These are phyloP conservation scores for Fusarium pseudonygamai DNA, from an alignment of 2,329 filamentous ascomycete species.

Conservation along the genomic window DNA sequence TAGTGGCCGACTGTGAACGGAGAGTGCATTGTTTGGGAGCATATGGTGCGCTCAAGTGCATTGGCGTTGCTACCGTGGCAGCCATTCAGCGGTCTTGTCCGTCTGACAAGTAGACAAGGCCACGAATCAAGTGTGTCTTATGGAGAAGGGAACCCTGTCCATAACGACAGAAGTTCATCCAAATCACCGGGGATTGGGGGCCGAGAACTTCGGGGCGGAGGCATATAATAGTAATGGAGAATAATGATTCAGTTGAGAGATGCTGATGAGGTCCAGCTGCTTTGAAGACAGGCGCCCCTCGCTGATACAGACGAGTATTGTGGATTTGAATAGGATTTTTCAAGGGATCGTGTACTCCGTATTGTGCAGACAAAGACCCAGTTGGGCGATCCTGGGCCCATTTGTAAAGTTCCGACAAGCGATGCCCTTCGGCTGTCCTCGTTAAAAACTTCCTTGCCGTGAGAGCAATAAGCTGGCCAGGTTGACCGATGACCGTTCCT, in stretches of 20 bases:
- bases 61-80: constrained; percentile 37
- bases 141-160: constrained; percentile 17
- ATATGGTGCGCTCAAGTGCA: constrained; percentile 35
- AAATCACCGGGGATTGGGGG: constrained; percentile 33
- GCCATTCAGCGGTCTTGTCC: constrained; percentile 31
- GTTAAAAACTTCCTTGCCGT: background rate
- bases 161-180: constrained; percentile 18
- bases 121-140: constrained; percentile 31
- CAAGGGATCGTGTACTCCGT: background rate
- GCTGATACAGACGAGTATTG: constrained; percentile 9
- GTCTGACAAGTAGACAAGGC: constrained; percentile 34
- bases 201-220: constrained; percentile 27
- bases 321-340: background rate
- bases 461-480: background rate
- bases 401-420: background rate
- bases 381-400: background rate
- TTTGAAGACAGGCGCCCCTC: background rate
- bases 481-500: background rate
- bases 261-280: background rate
- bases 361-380: background rate
- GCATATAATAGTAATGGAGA: background rate
- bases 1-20: constrained; percentile 23
- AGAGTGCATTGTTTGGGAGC: constrained; percentile 25
- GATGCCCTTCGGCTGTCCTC: background rate
- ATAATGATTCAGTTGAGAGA: background rate